Conservation (phyloP, 495 filamentous ascomycete species). For the Aspergillus sclerotioniger region DNA sequence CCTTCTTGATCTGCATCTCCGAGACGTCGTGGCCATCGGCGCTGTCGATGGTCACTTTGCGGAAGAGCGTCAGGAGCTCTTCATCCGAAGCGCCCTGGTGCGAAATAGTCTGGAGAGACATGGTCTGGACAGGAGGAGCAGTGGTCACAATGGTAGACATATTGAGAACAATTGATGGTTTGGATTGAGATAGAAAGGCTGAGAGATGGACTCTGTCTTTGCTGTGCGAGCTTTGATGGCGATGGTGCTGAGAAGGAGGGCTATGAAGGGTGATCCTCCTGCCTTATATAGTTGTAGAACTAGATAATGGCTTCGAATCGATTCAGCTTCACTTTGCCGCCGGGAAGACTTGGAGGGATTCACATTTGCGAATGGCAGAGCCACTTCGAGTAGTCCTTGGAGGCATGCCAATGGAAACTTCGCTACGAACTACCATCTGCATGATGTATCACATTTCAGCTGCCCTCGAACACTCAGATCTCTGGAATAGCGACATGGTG, state of each 20-base stretch:
- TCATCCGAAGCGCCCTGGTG: neutral
- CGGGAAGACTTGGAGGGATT: neutral
- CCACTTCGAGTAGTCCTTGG: neutral
- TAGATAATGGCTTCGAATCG: neutral
- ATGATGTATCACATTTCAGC: neutral
- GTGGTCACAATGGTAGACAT: neutral
- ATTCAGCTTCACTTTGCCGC: neutral
- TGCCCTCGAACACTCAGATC: neutral
- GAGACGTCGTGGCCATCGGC: constrained; percentile 1
- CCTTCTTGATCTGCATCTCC: constrained; percentile 3
- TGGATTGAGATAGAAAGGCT: neutral
- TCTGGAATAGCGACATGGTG: neutral
- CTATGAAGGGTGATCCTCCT: neutral
- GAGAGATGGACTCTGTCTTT: neutral
- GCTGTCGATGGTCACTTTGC: constrained; percentile 1
- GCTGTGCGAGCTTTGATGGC: neutral
- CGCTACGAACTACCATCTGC: neutral
- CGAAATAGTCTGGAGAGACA: neutral
- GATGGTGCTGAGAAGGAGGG: neutral
- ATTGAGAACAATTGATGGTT: neutral
- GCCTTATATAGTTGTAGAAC: neutral
- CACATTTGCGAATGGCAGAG: neutral
- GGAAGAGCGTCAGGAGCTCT: constrained; percentile 1
- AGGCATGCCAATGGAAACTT: neutral
- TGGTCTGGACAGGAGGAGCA: neutral